phyloP scores from a whole-genome alignment of 1,139 yeast species.

The Scheffersomyces cryptocercus region DNA sequence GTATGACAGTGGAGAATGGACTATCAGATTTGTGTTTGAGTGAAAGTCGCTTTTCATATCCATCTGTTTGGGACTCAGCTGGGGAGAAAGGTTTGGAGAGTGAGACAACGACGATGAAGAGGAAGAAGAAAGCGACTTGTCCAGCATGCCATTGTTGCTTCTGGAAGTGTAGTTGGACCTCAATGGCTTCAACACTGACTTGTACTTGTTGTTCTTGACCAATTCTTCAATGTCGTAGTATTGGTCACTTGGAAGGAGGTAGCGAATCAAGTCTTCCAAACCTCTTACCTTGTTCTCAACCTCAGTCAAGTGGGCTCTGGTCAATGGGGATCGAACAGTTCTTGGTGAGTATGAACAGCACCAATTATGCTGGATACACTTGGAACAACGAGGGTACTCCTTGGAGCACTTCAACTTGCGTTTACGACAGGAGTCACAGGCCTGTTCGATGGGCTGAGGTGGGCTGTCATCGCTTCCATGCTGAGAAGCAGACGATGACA shows the following conservation, averaged over 20 bases:
- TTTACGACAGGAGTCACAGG: constrained; percentile 62
- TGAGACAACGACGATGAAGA: neutral
- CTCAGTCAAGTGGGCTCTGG: constrained; percentile 76
- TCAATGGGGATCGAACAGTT: constrained; percentile 75
- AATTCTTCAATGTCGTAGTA: constrained; percentile 26
- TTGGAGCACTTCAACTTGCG: constrained; percentile 60
- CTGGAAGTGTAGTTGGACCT: constrained; percentile 7
- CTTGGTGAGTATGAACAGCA: constrained; percentile 77
- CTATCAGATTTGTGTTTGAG: constrained; percentile 15
- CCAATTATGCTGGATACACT: constrained; percentile 74
- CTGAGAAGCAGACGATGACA: neutral
- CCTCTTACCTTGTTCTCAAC: constrained; percentile 66
- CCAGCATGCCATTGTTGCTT: neutral
- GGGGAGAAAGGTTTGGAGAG: neutral
- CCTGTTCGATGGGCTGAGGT: constrained; percentile 40
- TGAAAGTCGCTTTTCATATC: neutral
- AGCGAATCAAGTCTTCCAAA: constrained; percentile 54
- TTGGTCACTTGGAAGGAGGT: constrained; percentile 30
- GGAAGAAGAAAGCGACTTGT: too few species aligned
- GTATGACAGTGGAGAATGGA: constrained; percentile 33
- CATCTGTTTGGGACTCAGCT: neutral
- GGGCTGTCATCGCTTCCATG: neutral
- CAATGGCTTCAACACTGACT: constrained; percentile 21
- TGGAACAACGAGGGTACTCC: constrained; percentile 73
- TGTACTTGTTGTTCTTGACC: constrained; percentile 22